A percentile compares a stretch with the other conserved stretches of the same genome.
Evolutionary conservation across 176 grass and related monocot genomes (phyloP).

Genomic region (Eleusine indica): DNA sequence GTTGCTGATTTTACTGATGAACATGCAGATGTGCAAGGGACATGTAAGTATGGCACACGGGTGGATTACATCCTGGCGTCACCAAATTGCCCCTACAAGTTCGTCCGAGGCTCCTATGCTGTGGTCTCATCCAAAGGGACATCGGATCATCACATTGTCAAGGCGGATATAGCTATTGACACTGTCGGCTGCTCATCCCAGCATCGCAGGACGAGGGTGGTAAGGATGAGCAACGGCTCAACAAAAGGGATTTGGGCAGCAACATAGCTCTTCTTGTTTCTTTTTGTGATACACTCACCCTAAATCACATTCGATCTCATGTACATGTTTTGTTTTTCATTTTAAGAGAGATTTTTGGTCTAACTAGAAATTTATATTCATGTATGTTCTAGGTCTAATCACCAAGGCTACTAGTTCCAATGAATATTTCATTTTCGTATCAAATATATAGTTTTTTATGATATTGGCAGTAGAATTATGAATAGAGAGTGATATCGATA

Average conservation of each 20-base stretch:
- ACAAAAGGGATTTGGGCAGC: constrained; percentile 13
- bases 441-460: too few species aligned
- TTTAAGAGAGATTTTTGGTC: background rate
- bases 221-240: constrained; percentile 21
- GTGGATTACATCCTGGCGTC: constrained; percentile 86
- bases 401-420: too few species aligned
- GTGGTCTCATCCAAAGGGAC: constrained; percentile 74
- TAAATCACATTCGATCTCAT: too few species aligned
- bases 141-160: constrained; percentile 83
- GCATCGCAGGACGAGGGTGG: background rate
- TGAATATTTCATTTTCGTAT: too few species aligned
- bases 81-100: constrained; percentile 69
- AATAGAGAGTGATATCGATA: too few species aligned
- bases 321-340: background rate
- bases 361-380: background rate
- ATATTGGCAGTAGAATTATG: too few species aligned
- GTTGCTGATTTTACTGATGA: background rate
- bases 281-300: background rate
- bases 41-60: constrained; percentile 85
- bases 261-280: background rate
- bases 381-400: too few species aligned
- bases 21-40: constrained; percentile 84
- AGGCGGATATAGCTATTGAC: constrained; percentile 50
- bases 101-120: constrained; percentile 69
- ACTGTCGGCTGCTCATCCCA: too few species aligned